Conservation (phyloP, 2,329 filamentous ascomycete genomes). For the Ramularia endophylla region DNA sequence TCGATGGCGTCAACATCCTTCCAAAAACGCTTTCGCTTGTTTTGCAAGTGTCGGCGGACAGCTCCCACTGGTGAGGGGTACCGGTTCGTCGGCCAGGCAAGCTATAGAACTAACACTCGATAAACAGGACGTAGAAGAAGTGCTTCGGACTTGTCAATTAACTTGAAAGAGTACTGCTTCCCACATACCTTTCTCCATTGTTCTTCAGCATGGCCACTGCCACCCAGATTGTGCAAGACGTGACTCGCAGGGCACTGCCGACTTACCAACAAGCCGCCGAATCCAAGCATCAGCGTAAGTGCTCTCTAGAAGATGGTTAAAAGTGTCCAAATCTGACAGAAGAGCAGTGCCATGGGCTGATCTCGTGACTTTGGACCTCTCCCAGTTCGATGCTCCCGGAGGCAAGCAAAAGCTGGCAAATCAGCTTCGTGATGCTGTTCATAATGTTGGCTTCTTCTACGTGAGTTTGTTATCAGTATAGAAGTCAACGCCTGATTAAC, state of each 20-base stretch:
- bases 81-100: conserved; percentile 1
- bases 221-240: conserved; percentile 14
- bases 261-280: conserved; percentile 19
- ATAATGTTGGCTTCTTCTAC: conserved; percentile 55
- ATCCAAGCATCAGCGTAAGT: conserved; percentile 16
- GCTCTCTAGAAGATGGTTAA: too few species aligned
- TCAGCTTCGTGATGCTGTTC: conserved; percentile 49
- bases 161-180: too few species aligned
- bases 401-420: conserved; percentile 50
- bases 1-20: neutral
- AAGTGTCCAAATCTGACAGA: conserved; percentile 1
- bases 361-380: conserved; percentile 52
- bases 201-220: conserved; percentile 14
- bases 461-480: conserved; percentile 29
- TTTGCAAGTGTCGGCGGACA: conserved; percentile 8
- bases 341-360: conserved; percentile 44
- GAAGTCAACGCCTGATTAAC: neutral
- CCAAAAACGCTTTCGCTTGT: conserved; percentile 3
- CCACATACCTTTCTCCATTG: neutral
- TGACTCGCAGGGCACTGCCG: conserved; percentile 10
- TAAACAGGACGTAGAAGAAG: too few species aligned
- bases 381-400: conserved; percentile 48
- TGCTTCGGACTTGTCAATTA: too few species aligned
- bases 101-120: neutral
- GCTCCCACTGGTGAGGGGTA: conserved; percentile 3